Percentiles rank a stretch among this genome's conserved stretches.
Evolutionary conservation across 1,139 yeast species (phyloP).

Genomic region (Saccharomyces hybrid): DNA sequence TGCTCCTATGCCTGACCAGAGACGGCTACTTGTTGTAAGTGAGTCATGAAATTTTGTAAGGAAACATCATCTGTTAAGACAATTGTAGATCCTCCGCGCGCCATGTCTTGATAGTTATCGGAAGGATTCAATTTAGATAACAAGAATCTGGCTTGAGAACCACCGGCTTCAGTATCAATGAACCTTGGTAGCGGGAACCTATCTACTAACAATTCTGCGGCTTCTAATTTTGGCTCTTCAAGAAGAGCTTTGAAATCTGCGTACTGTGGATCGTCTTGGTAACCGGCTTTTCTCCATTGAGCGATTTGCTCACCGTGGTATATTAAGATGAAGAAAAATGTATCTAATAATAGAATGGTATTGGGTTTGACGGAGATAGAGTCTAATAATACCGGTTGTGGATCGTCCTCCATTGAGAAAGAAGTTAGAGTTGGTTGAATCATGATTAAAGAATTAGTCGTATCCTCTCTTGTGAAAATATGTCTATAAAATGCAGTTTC

Average conservation of each 20-base stretch:
- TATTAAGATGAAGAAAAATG: slow-evolving; percentile 91
- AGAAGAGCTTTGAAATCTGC: slow-evolving; percentile 79
- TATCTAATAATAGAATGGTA: slow-evolving; percentile 78
- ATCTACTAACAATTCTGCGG: slow-evolving; percentile 82
- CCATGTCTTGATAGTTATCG: slow-evolving; percentile 65
- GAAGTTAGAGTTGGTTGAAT: slow-evolving; percentile 93
- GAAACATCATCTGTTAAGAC: slow-evolving; percentile 94
- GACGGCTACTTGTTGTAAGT: slow-evolving; percentile 77
- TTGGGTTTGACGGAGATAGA: slow-evolving; percentile 90
- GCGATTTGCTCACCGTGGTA: slow-evolving; percentile 95
- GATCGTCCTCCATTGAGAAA: slow-evolving; percentile 76
- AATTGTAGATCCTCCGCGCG: slow-evolving; percentile 55
- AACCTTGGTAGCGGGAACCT: slow-evolving; percentile 96
- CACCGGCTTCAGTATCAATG: slow-evolving; percentile 95
- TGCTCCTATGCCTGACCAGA: slow-evolving; percentile 33
- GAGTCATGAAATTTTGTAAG: slow-evolving; percentile 85
- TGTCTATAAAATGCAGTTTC: slow-evolving; percentile 98
- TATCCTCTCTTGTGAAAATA: slow-evolving; percentile 83
- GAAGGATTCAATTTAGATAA: slow-evolving; percentile 92
- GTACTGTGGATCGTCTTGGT: slow-evolving; percentile 85
- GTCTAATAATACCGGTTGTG: slow-evolving; percentile 90
- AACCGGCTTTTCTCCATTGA: slow-evolving; percentile 93
- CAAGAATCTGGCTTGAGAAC: slow-evolving; percentile 95
- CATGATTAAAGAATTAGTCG: slow-evolving; percentile 90
- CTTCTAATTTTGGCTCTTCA: slow-evolving; percentile 87